Percentiles rank a stretch among this genome's conserved stretches.
These are phyloP conservation scores for Bassia scoparia DNA, from an alignment of 148 eudicot species.

Conservation along the genomic window DNA sequence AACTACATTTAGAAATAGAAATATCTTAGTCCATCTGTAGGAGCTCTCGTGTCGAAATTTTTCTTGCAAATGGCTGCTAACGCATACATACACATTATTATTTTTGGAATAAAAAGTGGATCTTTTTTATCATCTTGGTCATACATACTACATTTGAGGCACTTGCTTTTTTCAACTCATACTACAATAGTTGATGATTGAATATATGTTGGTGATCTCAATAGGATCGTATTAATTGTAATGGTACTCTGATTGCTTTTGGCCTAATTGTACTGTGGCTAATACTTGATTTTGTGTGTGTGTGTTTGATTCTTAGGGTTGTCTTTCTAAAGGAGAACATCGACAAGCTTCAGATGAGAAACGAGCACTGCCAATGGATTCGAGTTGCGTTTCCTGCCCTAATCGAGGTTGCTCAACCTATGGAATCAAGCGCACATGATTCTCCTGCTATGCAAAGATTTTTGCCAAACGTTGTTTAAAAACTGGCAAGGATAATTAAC, in stretches of 20 bases:
- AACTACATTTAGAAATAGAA: too few species aligned
- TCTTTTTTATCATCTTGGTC: too few species aligned
- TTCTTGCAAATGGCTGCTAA: too few species aligned
- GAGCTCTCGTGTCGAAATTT: too few species aligned
- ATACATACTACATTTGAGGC: too few species aligned
- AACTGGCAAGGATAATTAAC: conserved; percentile 62
- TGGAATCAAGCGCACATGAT: conserved; percentile 47
- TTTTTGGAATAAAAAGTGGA: too few species aligned
- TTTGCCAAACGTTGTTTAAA: conserved; percentile 54
- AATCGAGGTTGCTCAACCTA: conserved; percentile 53
- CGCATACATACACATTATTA: too few species aligned
- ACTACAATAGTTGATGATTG: too few species aligned
- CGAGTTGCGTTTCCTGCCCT: conserved; percentile 83
- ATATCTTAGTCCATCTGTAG: too few species aligned
- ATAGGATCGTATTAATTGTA: too few species aligned
- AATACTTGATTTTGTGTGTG: background rate
- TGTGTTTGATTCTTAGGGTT: conserved; percentile 34
- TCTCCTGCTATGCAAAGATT: conserved; percentile 49
- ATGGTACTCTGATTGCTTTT: background rate
- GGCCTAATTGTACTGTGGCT: background rate
- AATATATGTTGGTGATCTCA: too few species aligned
- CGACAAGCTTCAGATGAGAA: conserved; percentile 56
- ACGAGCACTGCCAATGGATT: conserved; percentile 81
- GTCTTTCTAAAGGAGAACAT: conserved; percentile 59
- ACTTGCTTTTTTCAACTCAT: too few species aligned